Base-by-base conservation (phyloP, 192 early-diverging fungal species). In the Helicostylum pulchrum region DNA sequence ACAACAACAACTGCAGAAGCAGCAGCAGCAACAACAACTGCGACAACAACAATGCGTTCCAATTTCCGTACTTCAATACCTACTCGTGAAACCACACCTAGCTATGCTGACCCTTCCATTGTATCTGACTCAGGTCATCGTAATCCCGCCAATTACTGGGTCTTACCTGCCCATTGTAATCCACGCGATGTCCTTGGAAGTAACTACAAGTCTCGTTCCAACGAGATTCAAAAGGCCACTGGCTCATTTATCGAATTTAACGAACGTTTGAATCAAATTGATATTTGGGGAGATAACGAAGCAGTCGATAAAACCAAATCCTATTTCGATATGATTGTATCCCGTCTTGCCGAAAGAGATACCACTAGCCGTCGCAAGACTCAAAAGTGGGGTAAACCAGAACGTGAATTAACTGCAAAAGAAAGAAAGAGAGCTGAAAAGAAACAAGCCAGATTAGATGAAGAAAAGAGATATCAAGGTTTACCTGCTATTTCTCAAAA, bases 371-470 rank as follows among this genome's bases (percentile, higher is more conserved):
- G 51, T 19, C 61, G 64, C 19, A 70, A 64, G 34, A 64, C 61
- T 14, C 65, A 65, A n/a, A 62, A 65, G 17, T 79, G 77, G 77
- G 66, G 53, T n/a, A 72, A 68, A 49, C 74, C 74, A 0, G 71
- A 73, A 43, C 53, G 69, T 10, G 67, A 72, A 15, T 53, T 76
- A 15, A 79, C 71, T 14, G 64, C 65, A 20, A 66, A 51, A 17
- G 74, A 77, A 30, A 47, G 31, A 8, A 46, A 19, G 5, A 45
- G 66, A 19, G 47, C 21, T 10, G 71, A 79, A 23, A 60, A 65
- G 7, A 60, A 61, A 15, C 34, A 55, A 39, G 49, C 57, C 10
- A 56, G 66, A 5, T 39, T 65, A n/a, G 31, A 19, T 1, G 62
- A 74, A 36, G 63, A 65, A 10, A 71, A 47, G 51, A 50, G 65